phyloP scores from a whole-genome alignment of 2,329 filamentous ascomycete genomes.

The Colletotrichum neosansevieriae region DNA sequence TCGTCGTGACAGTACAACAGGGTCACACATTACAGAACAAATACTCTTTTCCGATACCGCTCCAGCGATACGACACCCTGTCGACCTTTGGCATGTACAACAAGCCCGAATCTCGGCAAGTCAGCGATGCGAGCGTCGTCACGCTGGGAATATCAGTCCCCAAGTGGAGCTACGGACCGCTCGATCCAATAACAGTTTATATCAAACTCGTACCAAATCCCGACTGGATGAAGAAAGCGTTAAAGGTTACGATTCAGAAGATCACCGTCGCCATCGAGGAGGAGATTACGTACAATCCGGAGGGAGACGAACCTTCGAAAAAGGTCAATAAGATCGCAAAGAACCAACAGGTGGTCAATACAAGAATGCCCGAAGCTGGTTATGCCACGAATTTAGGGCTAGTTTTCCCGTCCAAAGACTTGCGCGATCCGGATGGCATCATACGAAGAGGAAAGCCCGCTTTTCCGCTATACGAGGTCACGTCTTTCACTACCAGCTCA shows the following conservation, averaged over 20 bases:
- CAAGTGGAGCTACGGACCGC: conserved; percentile 94
- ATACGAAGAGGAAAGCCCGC: conserved; percentile 85
- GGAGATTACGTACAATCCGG: conserved; percentile 98
- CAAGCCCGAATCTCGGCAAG: conserved; percentile 87
- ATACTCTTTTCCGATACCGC: conserved; percentile 89
- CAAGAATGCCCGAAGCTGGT: conserved; percentile 89
- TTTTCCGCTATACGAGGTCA: conserved; percentile 90
- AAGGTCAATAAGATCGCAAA: conserved; percentile 90
- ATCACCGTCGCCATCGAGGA: conserved; percentile 96
- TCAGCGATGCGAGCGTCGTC: conserved; percentile 89
- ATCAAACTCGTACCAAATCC: conserved; percentile 93
- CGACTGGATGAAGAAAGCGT: conserved; percentile 91
- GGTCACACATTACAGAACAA: conserved; percentile 88
- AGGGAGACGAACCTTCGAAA: conserved; percentile 93
- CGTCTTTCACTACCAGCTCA: conserved; percentile 92
- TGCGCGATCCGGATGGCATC: conserved; percentile 88
- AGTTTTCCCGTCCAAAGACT: conserved; percentile 89
- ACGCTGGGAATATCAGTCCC: conserved; percentile 92
- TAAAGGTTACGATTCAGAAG: conserved; percentile 91
- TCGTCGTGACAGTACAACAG: conserved; percentile 96
- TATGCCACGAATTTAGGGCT: conserved; percentile 94
- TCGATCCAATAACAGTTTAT: conserved; percentile 95
- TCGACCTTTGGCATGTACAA: conserved; percentile 99
- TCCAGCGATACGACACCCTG: conserved; percentile 93
- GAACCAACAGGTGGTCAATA: conserved; percentile 82